Base-by-base conservation (phyloP, 1,139 yeast species). In the Taphrina pruni region DNA sequence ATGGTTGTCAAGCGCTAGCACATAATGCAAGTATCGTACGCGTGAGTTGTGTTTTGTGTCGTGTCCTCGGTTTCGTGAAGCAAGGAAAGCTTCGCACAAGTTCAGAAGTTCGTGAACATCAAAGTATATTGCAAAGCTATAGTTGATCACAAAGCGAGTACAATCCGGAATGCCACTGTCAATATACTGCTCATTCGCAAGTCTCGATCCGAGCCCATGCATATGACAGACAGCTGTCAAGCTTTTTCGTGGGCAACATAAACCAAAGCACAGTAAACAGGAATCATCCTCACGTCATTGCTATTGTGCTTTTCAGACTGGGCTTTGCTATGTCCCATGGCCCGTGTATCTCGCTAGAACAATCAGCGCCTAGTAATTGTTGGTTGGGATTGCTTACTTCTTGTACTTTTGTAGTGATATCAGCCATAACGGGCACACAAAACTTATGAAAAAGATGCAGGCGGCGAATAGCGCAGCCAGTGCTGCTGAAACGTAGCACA, bases 291-390 rank as follows among this genome's bases (percentile, higher is more conserved):
- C 7, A 39, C 11, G 21, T 11, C 11, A 46, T 9, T 9, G 52
- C 52, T 46, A 46, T n/a, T n/a, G 58, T 36, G 45, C 43, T 54
- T 17, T 54, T 54, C 7, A 54, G 43, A 38, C 58, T 54, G 8
- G 97, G 97, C 75, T 84, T 86, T 12, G 96, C 97, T 0, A 89
- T 87, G 77, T 91, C 97, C 97, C 97, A 91, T 0, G 97, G 97
- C 0, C 97, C 97, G 78, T 89, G 93, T 69, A 91, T 81, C 76
- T 90, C 97, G 76, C 75, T 74, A 50, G 6, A 58, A 12, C 7
- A 7, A 43, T 39, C 43, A 39, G 6, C 14, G 20, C n/a, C 11
- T n/a, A 32, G 20, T 46, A 8, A 50, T 6, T 8, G 26, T n/a
- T 9, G 35, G 35, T 43, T 14, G 58, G 58, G 43, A 20, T 14